These are phyloP conservation scores for Diaporthe destruens DNA, from an alignment of 2,329 filamentous ascomycete species.

Conservation along the genomic window DNA sequence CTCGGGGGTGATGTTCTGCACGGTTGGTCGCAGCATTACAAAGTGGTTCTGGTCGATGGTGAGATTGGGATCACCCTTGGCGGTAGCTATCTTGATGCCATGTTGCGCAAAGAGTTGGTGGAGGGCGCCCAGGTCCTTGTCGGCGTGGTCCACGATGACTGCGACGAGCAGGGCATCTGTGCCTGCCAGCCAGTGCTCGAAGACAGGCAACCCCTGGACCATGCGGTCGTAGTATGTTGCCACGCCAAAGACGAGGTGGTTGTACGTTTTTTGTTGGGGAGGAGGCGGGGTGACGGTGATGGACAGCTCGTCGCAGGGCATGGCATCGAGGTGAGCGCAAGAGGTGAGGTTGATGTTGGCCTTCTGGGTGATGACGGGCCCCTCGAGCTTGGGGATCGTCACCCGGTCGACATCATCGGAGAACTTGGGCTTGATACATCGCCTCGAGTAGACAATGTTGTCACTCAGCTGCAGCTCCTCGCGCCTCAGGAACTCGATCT, in stretches of 20 bases:
- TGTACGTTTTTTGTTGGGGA: slow-evolving; percentile 57
- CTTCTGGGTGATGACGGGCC: slow-evolving; percentile 52
- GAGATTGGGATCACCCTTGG: slow-evolving; percentile 49
- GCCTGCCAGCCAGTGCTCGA: slow-evolving; percentile 68
- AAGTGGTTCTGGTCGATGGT: slow-evolving; percentile 69
- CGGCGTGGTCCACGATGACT: slow-evolving; percentile 58
- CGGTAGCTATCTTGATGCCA: slow-evolving; percentile 47
- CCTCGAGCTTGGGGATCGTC: slow-evolving; percentile 53
- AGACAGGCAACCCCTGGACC: slow-evolving; percentile 62
- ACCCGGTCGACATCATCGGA: slow-evolving; percentile 52
- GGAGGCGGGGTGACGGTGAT: slow-evolving; percentile 61
- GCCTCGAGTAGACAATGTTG: slow-evolving; percentile 58
- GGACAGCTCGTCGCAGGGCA: slow-evolving; percentile 57
- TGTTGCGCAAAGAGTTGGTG: slow-evolving; percentile 48
- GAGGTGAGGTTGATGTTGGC: slow-evolving; percentile 49
- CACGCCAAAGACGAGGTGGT: slow-evolving; percentile 69
- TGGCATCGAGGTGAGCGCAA: slow-evolving; percentile 42
- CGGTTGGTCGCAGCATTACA: slow-evolving; percentile 64
- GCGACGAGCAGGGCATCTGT: slow-evolving; percentile 65
- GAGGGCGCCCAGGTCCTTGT: slow-evolving; percentile 47
- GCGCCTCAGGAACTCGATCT: slow-evolving; percentile 48
- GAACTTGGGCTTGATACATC: slow-evolving; percentile 57
- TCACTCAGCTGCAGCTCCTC: slow-evolving; percentile 54
- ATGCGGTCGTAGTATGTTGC: slow-evolving; percentile 66
- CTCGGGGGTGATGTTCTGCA: slow-evolving; percentile 55